Evolutionary conservation across 148 eudicot species (phyloP), one percentile per base, ranked within the genome.

Genomic region (Bassia scoparia): DNA sequence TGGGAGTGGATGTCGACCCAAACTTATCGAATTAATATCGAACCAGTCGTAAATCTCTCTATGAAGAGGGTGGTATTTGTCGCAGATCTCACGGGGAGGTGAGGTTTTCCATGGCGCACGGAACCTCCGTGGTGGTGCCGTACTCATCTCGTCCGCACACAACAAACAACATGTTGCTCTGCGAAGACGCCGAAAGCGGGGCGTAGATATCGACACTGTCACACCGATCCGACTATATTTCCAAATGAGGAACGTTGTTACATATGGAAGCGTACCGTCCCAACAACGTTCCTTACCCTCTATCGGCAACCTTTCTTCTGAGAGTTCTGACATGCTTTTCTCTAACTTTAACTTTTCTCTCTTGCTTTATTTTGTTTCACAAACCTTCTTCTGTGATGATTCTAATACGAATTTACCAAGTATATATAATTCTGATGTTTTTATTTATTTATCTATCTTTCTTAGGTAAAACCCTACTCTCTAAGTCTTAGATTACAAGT

Each of bases 191-290:
- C 66, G 58, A 17, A 5, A 71, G 0, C 74, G 20, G n/a, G 2
- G 74, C 53, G 5, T 23, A 71, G 0, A 71, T 23, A 11, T 71
- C 74, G 2, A 37, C 52, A 13, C 74, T 71, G 0, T n/a, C 58
- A 38, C 8, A 71, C 74, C 2, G 52, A 77, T 9, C 80, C 76
- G 15, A 77, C 44, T 48, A 77, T 71, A 27, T 71, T 77, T 5
- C 76, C 76, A 77, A 46, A 23, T 77, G 78, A 2, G 58, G 83
- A 20, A 69, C 46, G 56, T 81, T 81, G 69, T 81, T 81, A 81
- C 81, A 24, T 78, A 81, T 5, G 84, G 84, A 8, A 81, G 63
- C 5, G 84, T 81, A 38, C 84, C 78, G 84, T 81, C 7, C 78
- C 74, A 5, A 81, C 70, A 26, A 77, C 34, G 58, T 81, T 81